phyloP scores from a whole-genome alignment of 495 filamentous ascomycete genomes.

The Penicillium riverlandense region DNA sequence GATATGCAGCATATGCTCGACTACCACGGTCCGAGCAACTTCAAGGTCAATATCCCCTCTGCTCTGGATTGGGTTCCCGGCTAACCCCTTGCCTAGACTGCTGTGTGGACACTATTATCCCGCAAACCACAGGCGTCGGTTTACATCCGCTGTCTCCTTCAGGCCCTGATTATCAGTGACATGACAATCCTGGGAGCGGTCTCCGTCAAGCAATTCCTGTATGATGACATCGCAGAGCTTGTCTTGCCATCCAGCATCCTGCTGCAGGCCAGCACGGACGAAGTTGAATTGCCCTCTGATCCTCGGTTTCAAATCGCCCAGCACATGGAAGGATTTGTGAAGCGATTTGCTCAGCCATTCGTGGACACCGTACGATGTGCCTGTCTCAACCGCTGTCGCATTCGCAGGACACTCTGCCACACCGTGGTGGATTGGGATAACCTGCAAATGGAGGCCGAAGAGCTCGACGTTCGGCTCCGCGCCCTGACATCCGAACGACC shows the following conservation, averaged over 20 bases:
- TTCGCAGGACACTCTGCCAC: constrained; percentile 78
- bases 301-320: constrained; percentile 68
- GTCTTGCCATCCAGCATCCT: constrained; percentile 66
- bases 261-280: constrained; percentile 64
- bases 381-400: constrained; percentile 84
- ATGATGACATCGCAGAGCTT: constrained; percentile 69
- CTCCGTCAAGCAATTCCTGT: constrained; percentile 65
- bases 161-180: constrained; percentile 66
- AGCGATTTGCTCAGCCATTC: constrained; percentile 67
- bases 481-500: constrained; percentile 55
- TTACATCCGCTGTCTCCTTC: constrained; percentile 76
- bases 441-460: constrained; percentile 74
- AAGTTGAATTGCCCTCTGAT: constrained; percentile 69
- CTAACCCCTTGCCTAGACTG: constrained; percentile 33
- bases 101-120: constrained; percentile 62
- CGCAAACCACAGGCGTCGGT: constrained; percentile 76
- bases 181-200: constrained; percentile 57
- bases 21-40: constrained; percentile 59
- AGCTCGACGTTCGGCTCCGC: constrained; percentile 67
- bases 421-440: constrained; percentile 76
- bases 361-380: constrained; percentile 74
- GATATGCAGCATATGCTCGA: constrained; percentile 61
- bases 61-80: constrained; percentile 3
- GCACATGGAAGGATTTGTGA: constrained; percentile 74
- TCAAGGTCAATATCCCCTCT: constrained; percentile 29